These are phyloP conservation scores for Tulasnella calospora DNA, from an alignment of 768 basidiomycete species.

Conservation along the genomic window DNA sequence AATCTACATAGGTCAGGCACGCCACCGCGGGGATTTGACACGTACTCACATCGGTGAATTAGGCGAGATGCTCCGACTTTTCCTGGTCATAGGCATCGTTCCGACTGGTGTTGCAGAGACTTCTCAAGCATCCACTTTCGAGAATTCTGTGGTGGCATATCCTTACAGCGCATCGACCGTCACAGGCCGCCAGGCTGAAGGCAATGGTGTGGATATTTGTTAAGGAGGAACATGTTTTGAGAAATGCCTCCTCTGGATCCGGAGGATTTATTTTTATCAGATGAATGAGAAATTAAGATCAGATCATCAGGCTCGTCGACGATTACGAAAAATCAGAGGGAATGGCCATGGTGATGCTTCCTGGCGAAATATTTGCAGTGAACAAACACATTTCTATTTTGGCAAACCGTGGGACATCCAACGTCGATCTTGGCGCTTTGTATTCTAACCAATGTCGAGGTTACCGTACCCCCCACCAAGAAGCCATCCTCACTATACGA, in stretches of 20 bases:
- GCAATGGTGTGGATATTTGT: background rate
- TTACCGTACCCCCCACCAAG: background rate
- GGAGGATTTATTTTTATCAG: background rate
- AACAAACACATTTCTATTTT: background rate
- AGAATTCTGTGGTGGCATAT: background rate
- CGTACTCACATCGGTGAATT: background rate
- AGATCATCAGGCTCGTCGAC: too few species aligned
- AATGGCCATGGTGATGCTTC: background rate
- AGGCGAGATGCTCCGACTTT: background rate
- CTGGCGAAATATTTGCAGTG: background rate
- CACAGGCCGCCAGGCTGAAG: background rate
- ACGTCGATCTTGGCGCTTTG: background rate
- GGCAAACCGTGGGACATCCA: background rate
- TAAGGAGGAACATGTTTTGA: background rate
- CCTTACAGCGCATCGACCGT: background rate
- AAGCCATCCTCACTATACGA: background rate
- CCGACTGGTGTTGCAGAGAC: background rate
- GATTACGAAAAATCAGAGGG: too few species aligned
- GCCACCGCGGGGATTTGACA: background rate
- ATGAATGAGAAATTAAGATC: background rate
- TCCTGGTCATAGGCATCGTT: background rate
- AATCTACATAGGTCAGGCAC: background rate
- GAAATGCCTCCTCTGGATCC: background rate
- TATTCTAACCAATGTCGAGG: background rate
- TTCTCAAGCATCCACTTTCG: background rate